These are phyloP conservation scores for Fusarium sp. DNA, from an alignment of 2,329 filamentous ascomycete species.

Conservation along the genomic window DNA sequence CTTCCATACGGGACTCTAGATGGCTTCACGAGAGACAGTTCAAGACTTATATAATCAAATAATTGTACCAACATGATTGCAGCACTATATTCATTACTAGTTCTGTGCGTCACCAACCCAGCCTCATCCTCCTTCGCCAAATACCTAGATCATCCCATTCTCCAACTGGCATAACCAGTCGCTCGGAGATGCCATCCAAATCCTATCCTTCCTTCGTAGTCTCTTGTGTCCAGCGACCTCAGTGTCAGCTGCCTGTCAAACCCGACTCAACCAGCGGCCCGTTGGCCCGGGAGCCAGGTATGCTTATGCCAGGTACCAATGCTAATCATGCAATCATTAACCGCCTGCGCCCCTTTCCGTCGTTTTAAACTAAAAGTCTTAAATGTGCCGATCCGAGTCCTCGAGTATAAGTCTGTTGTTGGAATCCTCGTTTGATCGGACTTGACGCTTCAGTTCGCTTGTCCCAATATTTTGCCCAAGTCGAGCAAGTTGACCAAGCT, in stretches of 20 bases:
- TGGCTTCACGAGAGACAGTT: not conserved
- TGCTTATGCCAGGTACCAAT: slow-evolving; percentile 50
- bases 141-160: slow-evolving; percentile 33
- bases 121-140: slow-evolving; percentile 30
- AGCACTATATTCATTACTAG: slow-evolving; percentile 49
- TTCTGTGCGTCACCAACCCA: slow-evolving; percentile 41
- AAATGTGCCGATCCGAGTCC: slow-evolving; percentile 25
- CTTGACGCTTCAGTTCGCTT: slow-evolving; percentile 11
- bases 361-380: slow-evolving; percentile 35
- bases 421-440: slow-evolving; percentile 14
- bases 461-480: slow-evolving; percentile 1
- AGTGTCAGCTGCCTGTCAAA: slow-evolving; percentile 18
- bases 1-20: not conserved
- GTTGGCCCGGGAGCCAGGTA: slow-evolving; percentile 33
- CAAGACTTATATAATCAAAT: not conserved
- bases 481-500: slow-evolving; percentile 12
- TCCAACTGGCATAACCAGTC: slow-evolving; percentile 18
- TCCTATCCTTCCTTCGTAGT: slow-evolving; percentile 11
- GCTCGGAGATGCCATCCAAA: slow-evolving; percentile 32
- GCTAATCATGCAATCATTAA: slow-evolving; percentile 56
- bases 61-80: slow-evolving; percentile 15
- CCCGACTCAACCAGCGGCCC: slow-evolving; percentile 32
- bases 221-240: slow-evolving; percentile 10
- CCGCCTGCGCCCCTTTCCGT: slow-evolving; percentile 42
- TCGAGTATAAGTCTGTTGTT: slow-evolving; percentile 22